These are phyloP conservation scores for Linaria vulgaris DNA, from an alignment of 257 asterid genomes.

Conservation along the genomic window DNA sequence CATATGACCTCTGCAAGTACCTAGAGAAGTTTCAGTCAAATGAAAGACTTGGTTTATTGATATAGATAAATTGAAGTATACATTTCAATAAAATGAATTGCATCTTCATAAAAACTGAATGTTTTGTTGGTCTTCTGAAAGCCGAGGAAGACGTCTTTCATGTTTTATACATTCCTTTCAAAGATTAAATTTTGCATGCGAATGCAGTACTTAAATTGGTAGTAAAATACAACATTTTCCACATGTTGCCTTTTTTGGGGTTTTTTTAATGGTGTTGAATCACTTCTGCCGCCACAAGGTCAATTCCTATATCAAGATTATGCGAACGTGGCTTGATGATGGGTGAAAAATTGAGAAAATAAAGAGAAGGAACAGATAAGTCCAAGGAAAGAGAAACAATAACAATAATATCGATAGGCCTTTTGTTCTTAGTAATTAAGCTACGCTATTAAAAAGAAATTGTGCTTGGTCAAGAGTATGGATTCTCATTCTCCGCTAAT, in stretches of 20 bases:
- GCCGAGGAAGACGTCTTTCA: background rate
- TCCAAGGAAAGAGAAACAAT: too few relatives aligned
- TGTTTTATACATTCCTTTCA: background rate
- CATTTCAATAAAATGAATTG: background rate
- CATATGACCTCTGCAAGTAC: background rate
- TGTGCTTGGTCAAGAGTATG: too few relatives aligned
- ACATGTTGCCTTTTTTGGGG: background rate
- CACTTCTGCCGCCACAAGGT: background rate
- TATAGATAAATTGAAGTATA: background rate
- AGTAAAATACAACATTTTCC: background rate
- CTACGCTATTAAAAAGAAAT: too few relatives aligned
- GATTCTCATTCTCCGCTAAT: too few relatives aligned
- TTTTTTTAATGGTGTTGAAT: background rate
- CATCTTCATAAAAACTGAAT: background rate
- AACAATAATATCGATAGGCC: too few relatives aligned
- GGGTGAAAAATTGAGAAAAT: slow-evolving; percentile 21
- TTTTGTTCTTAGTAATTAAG: too few relatives aligned
- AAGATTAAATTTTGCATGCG: background rate
- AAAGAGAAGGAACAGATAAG: background rate
- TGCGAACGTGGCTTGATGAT: slow-evolving; percentile 8
- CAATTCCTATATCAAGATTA: background rate
- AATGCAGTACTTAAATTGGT: background rate
- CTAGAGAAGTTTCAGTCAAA: background rate
- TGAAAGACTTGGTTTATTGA: background rate
- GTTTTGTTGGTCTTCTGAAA: background rate